Evolutionary conservation across 768 basidiomycete genomes (phyloP).

Genomic region (Tulasnella calospora): DNA sequence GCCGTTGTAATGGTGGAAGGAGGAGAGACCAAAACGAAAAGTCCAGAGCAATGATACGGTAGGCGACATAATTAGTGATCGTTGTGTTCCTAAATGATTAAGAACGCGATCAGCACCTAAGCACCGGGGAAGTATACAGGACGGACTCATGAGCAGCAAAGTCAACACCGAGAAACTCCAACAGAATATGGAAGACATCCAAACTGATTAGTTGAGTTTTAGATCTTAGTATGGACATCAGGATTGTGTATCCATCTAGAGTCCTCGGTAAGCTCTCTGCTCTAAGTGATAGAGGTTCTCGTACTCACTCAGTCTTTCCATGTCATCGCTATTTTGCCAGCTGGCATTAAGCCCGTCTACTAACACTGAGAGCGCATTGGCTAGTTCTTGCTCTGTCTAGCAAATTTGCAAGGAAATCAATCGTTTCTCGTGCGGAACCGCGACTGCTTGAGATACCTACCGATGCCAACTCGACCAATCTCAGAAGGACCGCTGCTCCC

Average conservation of each 20-base stretch:
- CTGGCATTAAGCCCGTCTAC: conserved; percentile 73
- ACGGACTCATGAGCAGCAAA: conserved; percentile 75
- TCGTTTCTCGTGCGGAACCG: neutral
- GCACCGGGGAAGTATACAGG: neutral
- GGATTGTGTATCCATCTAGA: conserved; percentile 80
- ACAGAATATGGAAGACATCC: conserved; percentile 73
- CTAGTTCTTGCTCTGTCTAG: conserved; percentile 73
- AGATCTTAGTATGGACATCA: conserved; percentile 63
- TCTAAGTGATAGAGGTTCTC: neutral
- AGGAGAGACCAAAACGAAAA: conserved; percentile 85
- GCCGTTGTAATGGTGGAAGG: conserved; percentile 63
- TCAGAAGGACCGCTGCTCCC: conserved; percentile 66
- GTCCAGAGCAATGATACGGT: conserved; percentile 77
- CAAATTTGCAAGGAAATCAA: neutral
- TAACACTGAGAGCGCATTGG: conserved; percentile 63
- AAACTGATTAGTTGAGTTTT: conserved; percentile 74
- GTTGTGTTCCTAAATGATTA: conserved; percentile 59
- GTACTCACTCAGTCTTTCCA: conserved; percentile 75
- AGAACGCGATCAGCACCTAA: conserved; percentile 14
- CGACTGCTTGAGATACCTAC: conserved; percentile 40
- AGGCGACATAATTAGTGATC: conserved; percentile 74
- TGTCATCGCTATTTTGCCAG: conserved; percentile 93
- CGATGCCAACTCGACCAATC: conserved; percentile 69
- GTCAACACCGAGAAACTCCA: conserved; percentile 81
- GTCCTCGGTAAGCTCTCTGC: neutral